Conservation (phyloP, 139 green algal species). For the Desmodesmus armatus region DNA sequence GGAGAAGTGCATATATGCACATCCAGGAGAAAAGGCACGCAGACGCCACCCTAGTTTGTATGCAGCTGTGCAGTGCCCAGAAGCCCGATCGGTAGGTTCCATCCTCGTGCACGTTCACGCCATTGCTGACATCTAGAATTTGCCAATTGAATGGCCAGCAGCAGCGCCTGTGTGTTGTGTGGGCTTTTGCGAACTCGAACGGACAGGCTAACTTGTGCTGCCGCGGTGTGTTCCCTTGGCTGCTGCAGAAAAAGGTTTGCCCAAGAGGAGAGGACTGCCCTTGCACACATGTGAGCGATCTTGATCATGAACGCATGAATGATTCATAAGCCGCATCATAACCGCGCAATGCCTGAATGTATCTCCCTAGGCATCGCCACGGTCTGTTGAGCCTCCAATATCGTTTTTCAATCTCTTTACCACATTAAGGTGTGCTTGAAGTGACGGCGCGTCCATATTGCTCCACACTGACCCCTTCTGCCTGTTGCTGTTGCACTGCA, state of each 20-base stretch:
- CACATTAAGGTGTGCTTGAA: not conserved
- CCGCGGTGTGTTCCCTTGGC: not conserved
- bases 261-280: conserved; percentile 20
- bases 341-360: not conserved
- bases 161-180: too few relatives aligned
- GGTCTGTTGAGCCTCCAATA: not conserved
- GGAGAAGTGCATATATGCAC: conserved; percentile 33
- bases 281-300: conserved; percentile 37
- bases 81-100: conserved; percentile 28
- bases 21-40: conserved; percentile 24
- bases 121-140: too few relatives aligned
- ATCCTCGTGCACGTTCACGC: not conserved
- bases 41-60: conserved; percentile 34
- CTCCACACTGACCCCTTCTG: not conserved
- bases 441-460: not conserved
- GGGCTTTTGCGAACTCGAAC: too few relatives aligned
- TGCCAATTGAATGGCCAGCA: too few relatives aligned
- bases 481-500: not conserved
- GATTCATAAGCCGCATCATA: not conserved
- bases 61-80: conserved; percentile 37
- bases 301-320: not conserved
- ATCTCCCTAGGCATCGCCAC: not conserved
- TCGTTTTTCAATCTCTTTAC: not conserved
- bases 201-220: not conserved
- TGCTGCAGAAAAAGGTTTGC: conserved; percentile 39